Evolutionary conservation across 2,329 filamentous ascomycete species (phyloP).

Genomic region (Massarina eburnea): DNA sequence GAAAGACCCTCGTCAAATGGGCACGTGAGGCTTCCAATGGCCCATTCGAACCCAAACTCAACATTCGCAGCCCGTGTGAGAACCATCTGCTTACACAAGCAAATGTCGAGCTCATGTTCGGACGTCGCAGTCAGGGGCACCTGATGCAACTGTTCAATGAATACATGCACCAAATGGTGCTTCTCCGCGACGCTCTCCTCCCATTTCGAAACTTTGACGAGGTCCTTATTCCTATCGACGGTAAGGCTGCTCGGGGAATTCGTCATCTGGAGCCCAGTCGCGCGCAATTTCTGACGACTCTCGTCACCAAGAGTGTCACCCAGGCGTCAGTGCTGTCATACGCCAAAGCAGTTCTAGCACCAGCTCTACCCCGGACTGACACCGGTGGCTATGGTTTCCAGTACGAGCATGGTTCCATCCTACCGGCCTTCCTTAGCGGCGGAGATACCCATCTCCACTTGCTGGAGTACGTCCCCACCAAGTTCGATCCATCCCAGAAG

Average conservation of each 20-base stretch:
- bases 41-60: background rate
- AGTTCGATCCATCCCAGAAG: background rate
- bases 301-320: conserved; percentile 1
- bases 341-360: background rate
- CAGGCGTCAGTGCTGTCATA: background rate
- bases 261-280: background rate
- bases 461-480: background rate
- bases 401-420: background rate
- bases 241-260: conserved; percentile 3
- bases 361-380: background rate
- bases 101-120: background rate
- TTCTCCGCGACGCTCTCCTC: conserved; percentile 19
- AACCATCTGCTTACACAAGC: background rate
- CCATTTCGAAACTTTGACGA: conserved; percentile 24
- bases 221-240: conserved; percentile 13
- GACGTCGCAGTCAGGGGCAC: conserved; percentile 4
- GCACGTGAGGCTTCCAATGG: conserved; percentile 3
- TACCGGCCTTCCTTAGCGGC: background rate
- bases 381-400: background rate
- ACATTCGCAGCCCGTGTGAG: background rate
- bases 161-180: conserved; percentile 22
- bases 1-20: conserved; percentile 3
- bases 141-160: conserved; percentile 24
- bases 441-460: background rate
- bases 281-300: background rate